A percentile compares a stretch with the other conserved stretches of the same genome.
These are phyloP conservation scores for Roridomyces roridus DNA, from an alignment of 768 basidiomycete genomes.

Conservation along the genomic window DNA sequence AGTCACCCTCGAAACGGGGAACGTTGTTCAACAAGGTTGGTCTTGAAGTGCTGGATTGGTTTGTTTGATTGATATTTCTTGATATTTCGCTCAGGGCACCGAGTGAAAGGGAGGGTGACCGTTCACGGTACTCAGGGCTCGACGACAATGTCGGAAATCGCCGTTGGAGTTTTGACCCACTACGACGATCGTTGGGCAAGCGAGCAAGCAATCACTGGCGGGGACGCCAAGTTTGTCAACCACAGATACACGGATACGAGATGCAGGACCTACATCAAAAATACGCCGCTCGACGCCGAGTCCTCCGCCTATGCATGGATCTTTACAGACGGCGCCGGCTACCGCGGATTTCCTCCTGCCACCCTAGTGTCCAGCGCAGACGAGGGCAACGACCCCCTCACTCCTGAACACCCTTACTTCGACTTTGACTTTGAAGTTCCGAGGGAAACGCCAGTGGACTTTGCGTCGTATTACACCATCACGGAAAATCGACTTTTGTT, in stretches of 20 bases:
- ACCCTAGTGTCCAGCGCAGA: too few relatives aligned
- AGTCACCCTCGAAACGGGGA: conserved; percentile 8
- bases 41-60: not conserved
- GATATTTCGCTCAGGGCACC: not conserved
- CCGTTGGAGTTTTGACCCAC: not conserved
- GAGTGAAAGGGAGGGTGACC: conserved; percentile 11
- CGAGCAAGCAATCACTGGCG: not conserved
- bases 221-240: not conserved
- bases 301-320: not conserved
- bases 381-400: not conserved
- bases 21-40: not conserved
- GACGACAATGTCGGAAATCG: conserved; percentile 3
- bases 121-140: conserved; percentile 1
- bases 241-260: too few relatives aligned
- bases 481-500: not conserved
- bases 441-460: not conserved
- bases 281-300: not conserved
- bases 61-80: not conserved
- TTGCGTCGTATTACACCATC: conserved; percentile 7
- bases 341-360: too few relatives aligned
- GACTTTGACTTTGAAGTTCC: conserved; percentile 10
- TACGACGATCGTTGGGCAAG: not conserved
- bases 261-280: too few relatives aligned
- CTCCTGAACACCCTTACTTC: not conserved
- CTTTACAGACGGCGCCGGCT: not conserved